Conservation (phyloP, 1,284 basidiomycete species). For the Rhodotorula sp. region DNA sequence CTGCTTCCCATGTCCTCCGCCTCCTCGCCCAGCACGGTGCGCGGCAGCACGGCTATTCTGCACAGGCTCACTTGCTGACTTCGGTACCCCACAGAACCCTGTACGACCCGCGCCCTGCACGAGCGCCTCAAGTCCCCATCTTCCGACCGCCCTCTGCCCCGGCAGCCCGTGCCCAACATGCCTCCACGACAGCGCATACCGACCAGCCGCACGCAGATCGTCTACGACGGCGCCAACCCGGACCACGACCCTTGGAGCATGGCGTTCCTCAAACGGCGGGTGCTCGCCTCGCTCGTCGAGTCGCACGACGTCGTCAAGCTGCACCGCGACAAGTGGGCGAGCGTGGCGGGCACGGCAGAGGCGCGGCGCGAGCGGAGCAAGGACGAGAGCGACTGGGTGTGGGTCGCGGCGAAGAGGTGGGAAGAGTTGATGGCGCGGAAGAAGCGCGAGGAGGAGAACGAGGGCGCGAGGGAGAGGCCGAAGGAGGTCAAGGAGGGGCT, state of each 20-base stretch:
- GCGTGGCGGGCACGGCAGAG: background rate
- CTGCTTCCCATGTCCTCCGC: too few species aligned
- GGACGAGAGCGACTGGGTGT: background rate
- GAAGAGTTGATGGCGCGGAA: background rate
- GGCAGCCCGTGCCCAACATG: background rate
- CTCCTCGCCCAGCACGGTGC: too few species aligned
- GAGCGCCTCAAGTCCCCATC: too few species aligned
- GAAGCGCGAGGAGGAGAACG: background rate
- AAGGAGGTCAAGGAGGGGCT: too few species aligned
- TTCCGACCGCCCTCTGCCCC: too few species aligned
- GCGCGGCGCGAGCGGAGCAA: background rate
- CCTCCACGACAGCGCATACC: background rate
- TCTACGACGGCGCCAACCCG: background rate
- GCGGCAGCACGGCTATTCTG: too few species aligned
- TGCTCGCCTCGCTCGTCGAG: constrained; percentile 13
- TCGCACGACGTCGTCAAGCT: constrained; percentile 21
- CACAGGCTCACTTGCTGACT: too few species aligned
- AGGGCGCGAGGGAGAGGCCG: background rate
- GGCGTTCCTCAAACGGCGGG: constrained; percentile 16
- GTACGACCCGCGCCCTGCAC: too few species aligned
- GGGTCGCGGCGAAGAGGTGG: background rate
- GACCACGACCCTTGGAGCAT: constrained; percentile 7
- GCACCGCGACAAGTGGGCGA: constrained; percentile 8
- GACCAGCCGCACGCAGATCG: background rate
- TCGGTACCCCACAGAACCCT: too few species aligned